Conservation (phyloP, 2,329 filamentous ascomycete species). For the Xylaria sp. region DNA sequence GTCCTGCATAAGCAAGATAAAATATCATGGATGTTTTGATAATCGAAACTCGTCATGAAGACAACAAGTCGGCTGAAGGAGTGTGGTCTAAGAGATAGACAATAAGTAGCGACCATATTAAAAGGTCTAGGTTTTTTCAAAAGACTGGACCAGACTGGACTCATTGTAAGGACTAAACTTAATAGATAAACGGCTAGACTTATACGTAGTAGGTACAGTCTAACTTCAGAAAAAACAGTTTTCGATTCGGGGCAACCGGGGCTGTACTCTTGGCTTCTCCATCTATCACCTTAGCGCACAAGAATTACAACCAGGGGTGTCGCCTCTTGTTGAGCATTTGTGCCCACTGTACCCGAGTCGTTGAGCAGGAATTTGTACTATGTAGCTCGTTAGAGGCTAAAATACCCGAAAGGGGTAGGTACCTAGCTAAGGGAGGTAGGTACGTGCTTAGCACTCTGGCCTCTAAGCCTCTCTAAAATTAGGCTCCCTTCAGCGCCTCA, state of each 20-base stretch:
- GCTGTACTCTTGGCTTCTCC: conserved; percentile 28
- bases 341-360: not conserved
- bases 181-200: not conserved
- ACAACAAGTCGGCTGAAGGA: not conserved
- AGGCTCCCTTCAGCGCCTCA: conserved; percentile 32
- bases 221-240: not conserved
- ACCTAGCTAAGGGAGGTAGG: conserved; percentile 9
- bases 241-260: conserved; percentile 31
- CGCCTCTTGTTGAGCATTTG: conserved; percentile 3
- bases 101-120: not conserved
- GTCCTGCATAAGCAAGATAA: not conserved
- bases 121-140: not conserved
- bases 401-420: conserved; percentile 1
- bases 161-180: not conserved
- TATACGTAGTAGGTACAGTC: not conserved
- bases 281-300: conserved; percentile 7
- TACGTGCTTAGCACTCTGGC: conserved; percentile 14
- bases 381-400: conserved; percentile 13
- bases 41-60: not conserved
- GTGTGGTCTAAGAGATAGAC: not conserved
- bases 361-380: conserved; percentile 1
- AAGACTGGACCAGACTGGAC: conserved; percentile 7
- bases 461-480: conserved; percentile 31
- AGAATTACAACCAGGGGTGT: not conserved
- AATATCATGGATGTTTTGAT: not conserved